Conservation (phyloP, 2,329 filamentous ascomycete genomes). For the Xylariales sp. region DNA sequence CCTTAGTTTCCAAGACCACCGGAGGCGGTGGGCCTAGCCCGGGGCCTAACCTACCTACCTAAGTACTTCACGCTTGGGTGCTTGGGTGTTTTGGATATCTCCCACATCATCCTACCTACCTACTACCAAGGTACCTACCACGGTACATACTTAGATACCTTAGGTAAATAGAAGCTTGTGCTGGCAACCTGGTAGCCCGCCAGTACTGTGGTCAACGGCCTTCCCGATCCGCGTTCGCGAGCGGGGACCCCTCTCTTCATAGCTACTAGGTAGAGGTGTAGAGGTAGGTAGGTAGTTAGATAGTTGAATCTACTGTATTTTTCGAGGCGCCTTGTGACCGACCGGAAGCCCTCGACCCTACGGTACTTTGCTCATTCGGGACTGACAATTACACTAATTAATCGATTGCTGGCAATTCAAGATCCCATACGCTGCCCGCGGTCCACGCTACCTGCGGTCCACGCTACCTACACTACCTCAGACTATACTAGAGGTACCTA, state of each 20-base stretch:
- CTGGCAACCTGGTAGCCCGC: constrained; percentile 1
- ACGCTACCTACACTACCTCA: no score
- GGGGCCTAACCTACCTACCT: not conserved
- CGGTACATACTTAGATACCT: not conserved
- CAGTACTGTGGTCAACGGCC: constrained; percentile 14
- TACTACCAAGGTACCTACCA: not conserved
- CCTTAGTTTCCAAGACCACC: constrained; percentile 7
- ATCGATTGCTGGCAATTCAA: not conserved
- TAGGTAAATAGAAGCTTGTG: not conserved
- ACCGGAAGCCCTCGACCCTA: constrained; percentile 11
- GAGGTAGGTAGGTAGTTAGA: no score
- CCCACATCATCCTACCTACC: no score
- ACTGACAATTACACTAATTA: constrained; percentile 1
- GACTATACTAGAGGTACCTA: no score
- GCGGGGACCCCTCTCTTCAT: constrained; percentile 6
- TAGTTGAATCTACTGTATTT: not conserved
- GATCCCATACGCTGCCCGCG: constrained; percentile 9
- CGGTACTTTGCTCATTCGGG: not conserved
- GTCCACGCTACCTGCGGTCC: constrained; percentile 2
- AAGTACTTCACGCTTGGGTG: not conserved
- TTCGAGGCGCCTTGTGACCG: constrained; percentile 17
- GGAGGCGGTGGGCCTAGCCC: not conserved
- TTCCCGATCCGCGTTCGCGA: constrained; percentile 24
- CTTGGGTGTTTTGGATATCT: no score
- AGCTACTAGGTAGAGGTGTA: no score